Evolutionary conservation across 441 rosid species (phyloP).

Genomic region (Croton setiger): DNA sequence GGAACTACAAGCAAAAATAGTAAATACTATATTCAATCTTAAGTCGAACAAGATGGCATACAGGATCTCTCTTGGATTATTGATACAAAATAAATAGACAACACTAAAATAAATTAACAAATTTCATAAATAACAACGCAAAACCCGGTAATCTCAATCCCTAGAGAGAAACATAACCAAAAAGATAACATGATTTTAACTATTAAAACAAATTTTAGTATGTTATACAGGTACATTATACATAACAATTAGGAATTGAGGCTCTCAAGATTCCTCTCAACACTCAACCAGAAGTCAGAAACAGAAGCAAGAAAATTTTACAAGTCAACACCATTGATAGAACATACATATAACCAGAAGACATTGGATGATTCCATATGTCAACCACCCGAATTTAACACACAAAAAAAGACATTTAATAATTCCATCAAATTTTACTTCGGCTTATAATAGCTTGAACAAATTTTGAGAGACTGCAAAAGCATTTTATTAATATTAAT

Average conservation of each 20-base stretch:
- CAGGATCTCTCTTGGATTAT: too few species aligned
- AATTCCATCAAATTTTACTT: not conserved
- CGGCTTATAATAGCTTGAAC: not conserved
- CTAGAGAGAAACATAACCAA: not conserved
- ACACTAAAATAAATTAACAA: not conserved
- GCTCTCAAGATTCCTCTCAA: not conserved
- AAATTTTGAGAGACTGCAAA: not conserved
- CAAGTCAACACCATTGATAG: not conserved
- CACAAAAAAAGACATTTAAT: too few species aligned
- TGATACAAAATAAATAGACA: not conserved
- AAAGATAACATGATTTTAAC: not conserved
- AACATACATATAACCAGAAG: not conserved
- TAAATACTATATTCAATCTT: conserved; percentile 6
- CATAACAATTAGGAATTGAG: not conserved
- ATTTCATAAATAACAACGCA: not conserved
- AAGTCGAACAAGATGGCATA: conserved; percentile 8
- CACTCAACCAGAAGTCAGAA: not conserved
- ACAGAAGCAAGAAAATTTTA: too few species aligned
- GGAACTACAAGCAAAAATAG: conserved; percentile 38
- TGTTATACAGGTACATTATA: too few species aligned
- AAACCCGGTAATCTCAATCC: not conserved
- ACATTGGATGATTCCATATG: not conserved
- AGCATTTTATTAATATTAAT: not conserved
- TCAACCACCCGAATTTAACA: not conserved
- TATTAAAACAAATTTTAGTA: not conserved